Evolutionary conservation across 2,329 filamentous ascomycete genomes (phyloP), one percentile per base, ranked within the genome.

Genomic region (Dactylonectria estremocensis): DNA sequence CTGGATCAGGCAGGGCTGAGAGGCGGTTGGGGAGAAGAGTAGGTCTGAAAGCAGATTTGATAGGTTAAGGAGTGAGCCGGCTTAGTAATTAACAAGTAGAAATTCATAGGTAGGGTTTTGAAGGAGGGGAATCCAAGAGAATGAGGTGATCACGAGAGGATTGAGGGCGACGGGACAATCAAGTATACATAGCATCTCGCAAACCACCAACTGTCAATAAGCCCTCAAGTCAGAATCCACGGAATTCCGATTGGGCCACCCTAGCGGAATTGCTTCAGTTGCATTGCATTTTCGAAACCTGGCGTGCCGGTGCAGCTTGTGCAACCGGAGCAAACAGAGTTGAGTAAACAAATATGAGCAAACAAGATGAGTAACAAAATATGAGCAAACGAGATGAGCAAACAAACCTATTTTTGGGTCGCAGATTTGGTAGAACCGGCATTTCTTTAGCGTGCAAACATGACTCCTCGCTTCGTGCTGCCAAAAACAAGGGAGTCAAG

Each of bases 121-220:
- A 37, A 45, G 40, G 40, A 49, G 43, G 40, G 43, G 14, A 45
- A 46, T 24, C 28, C 40, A 16, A 18, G 45, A 43, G 45, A 18
- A 14, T 28, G 50, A 18, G 20, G 6, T 10, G n/a, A 45, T 28
- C 43, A 24, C 28, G n/a, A 4, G 55, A 33, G 20, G 18, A 45
- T 64, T 28, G 63, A 46, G 66, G 62, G 66, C 61, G 53, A 56
- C 61, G 56, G 52, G 52, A 68, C 22, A 57, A 61, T 68, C 61
- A 64, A 64, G 65, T 68, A 65, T 65, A 57, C 63, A 66, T 61
- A 56, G 43, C 56, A 61, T 55, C 43, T 59, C 43, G 48, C 66
- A 57, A 52, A 37, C 61, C 52, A 48, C 55, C 52, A 45, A 50
- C 35, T 48, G 48, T 16, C 20, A 13, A 31, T 16, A 35, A 40